Base-by-base conservation (phyloP, 1,284 basidiomycete genomes). In the Tremellales sp. region DNA sequence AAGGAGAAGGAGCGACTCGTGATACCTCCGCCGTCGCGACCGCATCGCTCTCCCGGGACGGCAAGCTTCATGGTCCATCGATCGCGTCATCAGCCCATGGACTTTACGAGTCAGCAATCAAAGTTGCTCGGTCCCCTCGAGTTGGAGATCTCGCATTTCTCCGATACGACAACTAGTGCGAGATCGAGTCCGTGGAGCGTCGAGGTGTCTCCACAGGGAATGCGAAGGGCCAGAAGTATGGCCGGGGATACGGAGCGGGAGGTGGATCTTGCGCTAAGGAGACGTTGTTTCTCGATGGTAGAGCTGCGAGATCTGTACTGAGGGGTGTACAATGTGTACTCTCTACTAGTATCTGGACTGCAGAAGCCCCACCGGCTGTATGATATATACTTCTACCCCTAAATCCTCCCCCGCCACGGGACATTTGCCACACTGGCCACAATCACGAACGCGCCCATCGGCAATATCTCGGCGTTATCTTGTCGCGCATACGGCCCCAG, bases 31-130 rank as follows among this genome's bases (percentile, higher is more conserved):
- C 55, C 63, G 10, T 21, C 37, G 9, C 52, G 61, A 19, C 63
- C 63, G 4, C 60, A 65, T 40, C 52, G 61, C 2, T 60, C 61
- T 3, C 61, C 63, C 1, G 60, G 57, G 14, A 59, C 63, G 16
- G 59, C 57, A 1, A 53, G 47, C 19, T 65, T 60, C 46, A 39
- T 58, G 14, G 63, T 54, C 18, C 50, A 50, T 36, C 46, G 50
- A 18, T 42, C 48, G 41, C 49, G 5, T 27, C 33, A 16, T 42
- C 38, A 6, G 31, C 14, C 21, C 32, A 31, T 34, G 5, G 21
- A 12, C 31, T 45, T 40, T 31, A 42, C 32, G 12, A 22, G 21
- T 18, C 45, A 41, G 25, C 18, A 32, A 24, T 8, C 27, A 19
- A 6, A 40, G 19, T 36, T 37, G 33, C 37, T 47, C 21, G 38